Percentiles rank a stretch among this genome's conserved stretches.
Conservation (phyloP, 2,329 filamentous ascomycete species). For the Sphaerostilbella broomeana region DNA sequence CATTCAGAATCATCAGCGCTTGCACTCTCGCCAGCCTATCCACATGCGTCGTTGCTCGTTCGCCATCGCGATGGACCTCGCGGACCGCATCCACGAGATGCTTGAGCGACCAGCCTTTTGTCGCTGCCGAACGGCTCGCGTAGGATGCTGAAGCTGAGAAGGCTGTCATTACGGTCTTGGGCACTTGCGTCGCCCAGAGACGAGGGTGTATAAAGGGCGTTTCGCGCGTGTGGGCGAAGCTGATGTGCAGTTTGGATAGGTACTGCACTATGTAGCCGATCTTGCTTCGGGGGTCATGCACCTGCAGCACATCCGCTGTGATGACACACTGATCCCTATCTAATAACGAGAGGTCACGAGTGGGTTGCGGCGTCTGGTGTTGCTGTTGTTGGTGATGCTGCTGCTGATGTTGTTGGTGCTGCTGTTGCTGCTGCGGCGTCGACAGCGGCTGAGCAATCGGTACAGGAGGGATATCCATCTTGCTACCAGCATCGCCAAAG, state of each 20-base stretch:
- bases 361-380: conserved; percentile 14
- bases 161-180: conserved; percentile 33
- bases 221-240: conserved; percentile 30
- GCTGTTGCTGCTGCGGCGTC: conserved; percentile 9
- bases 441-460: conserved; percentile 18
- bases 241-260: conserved; percentile 27
- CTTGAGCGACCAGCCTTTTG: conserved; percentile 34
- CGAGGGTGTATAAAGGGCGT: conserved; percentile 38
- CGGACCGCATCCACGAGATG: conserved; percentile 32
- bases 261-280: conserved; percentile 30
- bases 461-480: conserved; percentile 27
- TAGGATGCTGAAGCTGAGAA: conserved; percentile 36
- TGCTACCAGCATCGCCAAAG: conserved; percentile 19
- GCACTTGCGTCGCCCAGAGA: conserved; percentile 35
- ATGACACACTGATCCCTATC: conserved; percentile 16
- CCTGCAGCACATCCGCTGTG: conserved; percentile 25
- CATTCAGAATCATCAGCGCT: conserved; percentile 35
- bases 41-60: conserved; percentile 23
- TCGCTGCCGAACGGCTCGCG: conserved; percentile 29
- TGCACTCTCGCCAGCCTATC: conserved; percentile 39
- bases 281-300: conserved; percentile 30
- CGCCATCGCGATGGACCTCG: conserved; percentile 31
- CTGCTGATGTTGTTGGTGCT: conserved; percentile 5
- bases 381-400: conserved; percentile 9
- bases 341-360: conserved; percentile 27